Evolutionary conservation across 2,329 filamentous ascomycete species (phyloP).

Genomic region (Endocalyx cinctus): DNA sequence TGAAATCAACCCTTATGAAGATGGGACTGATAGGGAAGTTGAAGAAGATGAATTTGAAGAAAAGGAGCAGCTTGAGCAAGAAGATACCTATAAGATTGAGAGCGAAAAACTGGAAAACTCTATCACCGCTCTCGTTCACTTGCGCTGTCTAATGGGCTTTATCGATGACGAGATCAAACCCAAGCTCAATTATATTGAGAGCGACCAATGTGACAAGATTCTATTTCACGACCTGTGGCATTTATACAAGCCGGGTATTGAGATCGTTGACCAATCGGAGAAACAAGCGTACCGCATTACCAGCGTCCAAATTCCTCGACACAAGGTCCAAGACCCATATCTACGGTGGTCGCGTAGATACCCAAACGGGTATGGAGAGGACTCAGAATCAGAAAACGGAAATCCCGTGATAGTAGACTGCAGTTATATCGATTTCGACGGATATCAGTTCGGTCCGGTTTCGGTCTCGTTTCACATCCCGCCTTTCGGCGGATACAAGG

Average conservation of each 20-base stretch:
- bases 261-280: conserved; percentile 10
- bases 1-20: no score
- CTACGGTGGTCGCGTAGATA: background rate
- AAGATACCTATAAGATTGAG: no score
- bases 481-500: conserved; percentile 12
- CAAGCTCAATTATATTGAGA: conserved; percentile 7
- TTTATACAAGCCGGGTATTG: conserved; percentile 21
- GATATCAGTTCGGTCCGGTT: conserved; percentile 16
- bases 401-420: conserved; percentile 6
- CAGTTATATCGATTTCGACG: conserved; percentile 23
- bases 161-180: conserved; percentile 8
- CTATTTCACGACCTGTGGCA: conserved; percentile 24
- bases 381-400: no score
- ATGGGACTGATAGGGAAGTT: no score
- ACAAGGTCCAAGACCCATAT: background rate
- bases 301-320: background rate
- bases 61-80: no score
- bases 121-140: conserved; percentile 6
- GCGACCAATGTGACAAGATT: conserved; percentile 6
- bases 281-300: conserved; percentile 24
- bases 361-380: conserved; percentile 3
- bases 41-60: no score
- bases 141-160: conserved; percentile 14
- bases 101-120: no score
- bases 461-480: conserved; percentile 10